Percentiles rank a stretch among this genome's conserved stretches.
phyloP scores from a whole-genome alignment of 1,139 yeast species.

The Meyerozyma sp. region DNA sequence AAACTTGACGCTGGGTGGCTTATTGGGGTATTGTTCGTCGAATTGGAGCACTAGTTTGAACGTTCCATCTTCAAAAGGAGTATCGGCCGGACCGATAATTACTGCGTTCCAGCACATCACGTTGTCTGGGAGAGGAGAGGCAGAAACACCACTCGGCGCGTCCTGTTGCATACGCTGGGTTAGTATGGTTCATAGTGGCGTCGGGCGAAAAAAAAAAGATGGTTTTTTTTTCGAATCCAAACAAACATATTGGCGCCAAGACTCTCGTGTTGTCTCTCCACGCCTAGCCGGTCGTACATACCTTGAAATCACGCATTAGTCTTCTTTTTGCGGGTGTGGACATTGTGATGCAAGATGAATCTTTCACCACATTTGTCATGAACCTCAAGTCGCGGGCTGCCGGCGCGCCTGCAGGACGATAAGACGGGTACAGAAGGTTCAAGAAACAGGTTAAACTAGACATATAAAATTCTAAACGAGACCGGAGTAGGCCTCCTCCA shows the following conservation, averaged over 20 bases:
- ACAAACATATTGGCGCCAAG: too few relatives aligned
- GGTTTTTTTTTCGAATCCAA: too few relatives aligned
- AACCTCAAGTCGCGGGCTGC: neutral
- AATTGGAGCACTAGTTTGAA: constrained; percentile 81
- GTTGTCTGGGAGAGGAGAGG: constrained; percentile 94
- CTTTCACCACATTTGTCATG: neutral
- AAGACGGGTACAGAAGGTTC: neutral
- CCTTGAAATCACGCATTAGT: constrained; percentile 96
- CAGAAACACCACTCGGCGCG: constrained; percentile 97
- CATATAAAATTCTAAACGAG: neutral
- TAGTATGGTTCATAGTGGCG: constrained; percentile 3
- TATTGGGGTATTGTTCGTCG: constrained; percentile 96
- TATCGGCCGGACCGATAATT: constrained; percentile 94
- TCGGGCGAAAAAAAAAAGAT: neutral
- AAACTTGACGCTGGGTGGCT: constrained; percentile 91
- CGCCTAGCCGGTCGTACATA: constrained; percentile 23
- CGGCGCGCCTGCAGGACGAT: neutral
- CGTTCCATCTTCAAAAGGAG: constrained; percentile 98
- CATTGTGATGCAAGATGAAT: constrained; percentile 38
- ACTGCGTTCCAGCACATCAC: constrained; percentile 99
- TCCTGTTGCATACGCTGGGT: constrained; percentile 88
- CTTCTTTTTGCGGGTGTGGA: constrained; percentile 98
- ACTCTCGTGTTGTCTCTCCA: neutral
- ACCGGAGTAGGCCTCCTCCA: constrained; percentile 1
- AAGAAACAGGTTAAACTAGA: neutral